Conservation (phyloP, 345 rosid species). For the Hibiscus trionum region DNA sequence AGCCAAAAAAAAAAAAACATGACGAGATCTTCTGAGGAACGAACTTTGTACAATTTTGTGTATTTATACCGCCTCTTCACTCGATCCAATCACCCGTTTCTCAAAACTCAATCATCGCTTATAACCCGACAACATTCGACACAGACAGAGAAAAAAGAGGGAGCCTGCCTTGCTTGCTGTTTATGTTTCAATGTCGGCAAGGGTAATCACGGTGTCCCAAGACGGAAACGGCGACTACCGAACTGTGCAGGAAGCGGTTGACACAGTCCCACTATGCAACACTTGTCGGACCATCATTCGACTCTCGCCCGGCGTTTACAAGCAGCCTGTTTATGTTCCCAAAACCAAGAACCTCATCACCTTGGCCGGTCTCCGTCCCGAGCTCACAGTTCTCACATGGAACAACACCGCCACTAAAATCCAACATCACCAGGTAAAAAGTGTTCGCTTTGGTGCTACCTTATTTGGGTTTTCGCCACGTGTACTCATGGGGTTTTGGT, state of each 20-base stretch:
- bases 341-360: slow-evolving; percentile 90
- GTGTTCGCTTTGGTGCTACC: background rate
- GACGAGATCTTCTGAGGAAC: too few species aligned
- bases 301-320: slow-evolving; percentile 65
- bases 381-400: slow-evolving; percentile 70
- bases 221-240: slow-evolving; percentile 64
- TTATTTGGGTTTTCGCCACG: slow-evolving; percentile 5
- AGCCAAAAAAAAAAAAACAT: too few species aligned
- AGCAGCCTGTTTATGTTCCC: slow-evolving; percentile 79
- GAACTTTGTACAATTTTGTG: too few species aligned
- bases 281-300: slow-evolving; percentile 64
- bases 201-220: slow-evolving; percentile 60
- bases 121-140: background rate
- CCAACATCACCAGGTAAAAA: slow-evolving; percentile 77
- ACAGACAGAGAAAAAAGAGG: background rate
- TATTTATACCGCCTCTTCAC: too few species aligned
- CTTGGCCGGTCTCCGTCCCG: slow-evolving; percentile 69
- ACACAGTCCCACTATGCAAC: slow-evolving; percentile 70
- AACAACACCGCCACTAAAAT: slow-evolving; percentile 75
- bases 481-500: background rate
- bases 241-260: slow-evolving; percentile 82
- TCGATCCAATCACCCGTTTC: too few species aligned
- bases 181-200: slow-evolving; percentile 33
- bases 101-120: background rate
- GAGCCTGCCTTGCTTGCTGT: background rate